Base-by-base conservation (phyloP, 306 rosid genomes). In the Begonia loranthoides region DNA sequence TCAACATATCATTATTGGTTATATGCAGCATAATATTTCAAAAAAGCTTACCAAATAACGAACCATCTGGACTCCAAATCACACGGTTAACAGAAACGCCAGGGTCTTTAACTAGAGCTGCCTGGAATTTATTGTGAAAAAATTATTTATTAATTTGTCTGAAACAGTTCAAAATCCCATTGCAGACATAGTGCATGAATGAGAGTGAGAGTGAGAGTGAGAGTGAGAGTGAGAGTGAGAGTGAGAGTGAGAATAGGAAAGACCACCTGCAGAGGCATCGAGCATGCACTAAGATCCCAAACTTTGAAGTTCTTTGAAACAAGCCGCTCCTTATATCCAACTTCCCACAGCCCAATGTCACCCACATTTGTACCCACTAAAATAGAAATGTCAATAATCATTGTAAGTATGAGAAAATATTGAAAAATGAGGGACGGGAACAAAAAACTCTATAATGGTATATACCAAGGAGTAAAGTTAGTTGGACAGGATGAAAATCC, bases 401-500 rank as follows among this genome's bases (percentile, higher is more conserved):
- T 72, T 28, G 19, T 17, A 16, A 56, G 55, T 12, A 58, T 43
- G 19, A 76, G 56, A 6, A 53, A 11, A 47, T 10, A 43, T 2
- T n/a, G 15, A n/a, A 43, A 43, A 43, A 43, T n/a, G 47, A 12
- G 47, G 47, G 1, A 43, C 47, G 1, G 4, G 47, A 43, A n/a
- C 14, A 9, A 10, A 43, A 11, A 43, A 4, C n/a, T 10, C 15
- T n/a, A 43, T 12, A 10, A 43, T 11, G 4, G 15, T 66, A 52
- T 15, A 60, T 79, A 90, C 99, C 99, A 66, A 90, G 95, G 68
- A 90, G 99, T 53, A 90, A 57, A 38, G 95, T 74, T 65, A 78
- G 99, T 64, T 90, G 94, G 57, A 59, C 56, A 47, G 99, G 99
- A 80, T 90, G 99, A 51, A 90, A 90, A 68, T 90, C 99, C 99